Conservation (phyloP, 1,139 yeast genomes). For the Candida tetrigidarum region DNA sequence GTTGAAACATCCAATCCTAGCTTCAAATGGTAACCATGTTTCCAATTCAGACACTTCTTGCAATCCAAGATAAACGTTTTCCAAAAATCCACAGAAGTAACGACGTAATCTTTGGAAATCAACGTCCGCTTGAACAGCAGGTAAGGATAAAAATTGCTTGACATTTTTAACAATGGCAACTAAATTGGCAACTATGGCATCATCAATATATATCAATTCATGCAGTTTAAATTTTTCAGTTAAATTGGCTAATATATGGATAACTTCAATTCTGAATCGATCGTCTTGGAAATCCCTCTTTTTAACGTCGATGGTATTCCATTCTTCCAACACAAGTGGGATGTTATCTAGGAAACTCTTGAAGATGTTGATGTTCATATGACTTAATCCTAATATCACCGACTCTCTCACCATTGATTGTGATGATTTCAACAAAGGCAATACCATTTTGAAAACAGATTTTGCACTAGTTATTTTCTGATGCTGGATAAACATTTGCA, state of each 20-base stretch:
- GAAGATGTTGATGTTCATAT: conserved; percentile 89
- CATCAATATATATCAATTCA: conserved; percentile 60
- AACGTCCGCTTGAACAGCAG: conserved; percentile 65
- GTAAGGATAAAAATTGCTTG: conserved; percentile 61
- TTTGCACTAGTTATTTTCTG: conserved; percentile 93
- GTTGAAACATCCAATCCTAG: conserved; percentile 80
- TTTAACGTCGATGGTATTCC: conserved; percentile 47
- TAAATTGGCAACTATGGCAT: conserved; percentile 68
- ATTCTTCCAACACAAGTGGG: conserved; percentile 61
- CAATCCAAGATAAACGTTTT: conserved; percentile 64
- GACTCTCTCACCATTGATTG: conserved; percentile 82
- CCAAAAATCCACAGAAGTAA: conserved; percentile 79
- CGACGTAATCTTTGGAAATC: conserved; percentile 79
- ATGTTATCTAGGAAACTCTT: conserved; percentile 80
- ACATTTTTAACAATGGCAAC: conserved; percentile 68
- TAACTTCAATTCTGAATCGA: conserved; percentile 71
- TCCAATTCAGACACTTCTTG: conserved; percentile 42
- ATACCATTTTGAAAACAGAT: conserved; percentile 84
- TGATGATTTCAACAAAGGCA: conserved; percentile 76
- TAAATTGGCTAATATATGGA: conserved; percentile 72
- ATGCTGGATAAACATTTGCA: conserved; percentile 82
- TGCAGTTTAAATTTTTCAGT: conserved; percentile 61
- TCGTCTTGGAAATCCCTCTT: conserved; percentile 45
- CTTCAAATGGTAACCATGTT: conserved; percentile 80
- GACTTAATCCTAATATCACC: conserved; percentile 82